Evolutionary conservation across 331 rosid genomes (phyloP).

Genomic region (Quercus phellos): DNA sequence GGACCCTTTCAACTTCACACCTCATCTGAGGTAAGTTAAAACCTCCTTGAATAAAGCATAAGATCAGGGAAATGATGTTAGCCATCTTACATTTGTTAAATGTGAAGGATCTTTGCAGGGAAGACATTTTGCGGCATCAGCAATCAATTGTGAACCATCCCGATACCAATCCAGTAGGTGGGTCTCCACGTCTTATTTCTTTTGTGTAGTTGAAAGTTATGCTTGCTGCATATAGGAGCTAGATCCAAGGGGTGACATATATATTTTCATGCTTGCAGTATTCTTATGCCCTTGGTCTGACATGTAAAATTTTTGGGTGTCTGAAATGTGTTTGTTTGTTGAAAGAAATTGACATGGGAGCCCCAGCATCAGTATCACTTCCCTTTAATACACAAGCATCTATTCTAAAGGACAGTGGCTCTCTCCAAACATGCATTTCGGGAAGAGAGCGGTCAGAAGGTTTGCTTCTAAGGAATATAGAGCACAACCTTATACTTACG

Average conservation of each 20-base stretch:
- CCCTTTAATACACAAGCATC: conserved; percentile 36
- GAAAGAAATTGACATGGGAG: conserved; percentile 29
- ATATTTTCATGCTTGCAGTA: neutral
- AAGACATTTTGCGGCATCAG: conserved; percentile 41
- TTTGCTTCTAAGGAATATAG: conserved; percentile 27
- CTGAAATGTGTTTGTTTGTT: neutral
- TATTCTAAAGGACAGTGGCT: conserved; percentile 21
- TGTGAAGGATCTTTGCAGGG: conserved; percentile 39
- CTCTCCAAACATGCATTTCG: conserved; percentile 26
- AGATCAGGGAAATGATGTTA: neutral
- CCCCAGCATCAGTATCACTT: conserved; percentile 19
- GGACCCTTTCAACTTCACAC: conserved; percentile 38
- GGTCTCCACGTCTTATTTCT: conserved; percentile 29
- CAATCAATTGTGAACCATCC: conserved; percentile 30
- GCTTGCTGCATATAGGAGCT: neutral
- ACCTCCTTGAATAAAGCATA: neutral
- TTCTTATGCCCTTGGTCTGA: neutral
- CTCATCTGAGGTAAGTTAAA: conserved; percentile 45
- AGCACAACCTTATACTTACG: conserved; percentile 24
- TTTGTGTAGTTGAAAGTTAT: neutral
- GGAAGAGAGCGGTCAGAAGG: conserved; percentile 36
- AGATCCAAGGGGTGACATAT: neutral
- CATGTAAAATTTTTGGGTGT: neutral
- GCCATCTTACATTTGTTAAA: conserved; percentile 12
- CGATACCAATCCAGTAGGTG: conserved; percentile 38